Conservation (phyloP, 176 grass and related monocot genomes). For the Alopecurus myosuroides region DNA sequence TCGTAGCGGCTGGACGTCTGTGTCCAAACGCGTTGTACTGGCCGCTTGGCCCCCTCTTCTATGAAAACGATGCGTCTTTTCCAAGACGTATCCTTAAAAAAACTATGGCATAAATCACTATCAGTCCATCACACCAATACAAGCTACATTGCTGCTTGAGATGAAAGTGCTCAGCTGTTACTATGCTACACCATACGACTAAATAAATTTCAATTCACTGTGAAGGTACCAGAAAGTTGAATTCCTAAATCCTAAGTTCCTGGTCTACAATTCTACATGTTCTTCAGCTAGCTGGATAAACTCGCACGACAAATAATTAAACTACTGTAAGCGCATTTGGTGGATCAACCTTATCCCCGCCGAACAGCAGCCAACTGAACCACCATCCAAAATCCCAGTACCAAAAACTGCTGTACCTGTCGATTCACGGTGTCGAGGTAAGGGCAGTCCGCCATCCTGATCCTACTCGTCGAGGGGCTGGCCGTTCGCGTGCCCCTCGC, state of each 20-base stretch:
- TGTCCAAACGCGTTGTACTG: no score
- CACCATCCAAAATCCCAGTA: neutral
- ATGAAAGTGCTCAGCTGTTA: neutral
- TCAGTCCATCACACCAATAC: neutral
- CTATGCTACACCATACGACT: neutral
- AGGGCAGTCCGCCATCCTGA: constrained; percentile 45
- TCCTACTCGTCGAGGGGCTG: neutral
- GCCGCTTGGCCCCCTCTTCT: no score
- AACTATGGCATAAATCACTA: neutral
- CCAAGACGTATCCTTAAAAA: no score
- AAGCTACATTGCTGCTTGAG: neutral
- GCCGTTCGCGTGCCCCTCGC: neutral
- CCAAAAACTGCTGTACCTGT: constrained; percentile 35
- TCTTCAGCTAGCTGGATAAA: neutral
- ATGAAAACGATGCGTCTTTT: no score
- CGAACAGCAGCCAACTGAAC: neutral
- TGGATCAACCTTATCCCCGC: neutral
- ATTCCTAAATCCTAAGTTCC: neutral
- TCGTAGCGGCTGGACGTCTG: no score
- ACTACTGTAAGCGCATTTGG: neutral
- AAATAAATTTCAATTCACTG: neutral
- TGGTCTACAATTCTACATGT: neutral
- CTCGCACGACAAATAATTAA: neutral
- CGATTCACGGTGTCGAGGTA: constrained; percentile 95
- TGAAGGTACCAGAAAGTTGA: neutral